Percentiles rank a stretch among this genome's conserved stretches.
These are phyloP conservation scores for Trapa incisa DNA, from an alignment of 345 rosid species.

Conservation along the genomic window DNA sequence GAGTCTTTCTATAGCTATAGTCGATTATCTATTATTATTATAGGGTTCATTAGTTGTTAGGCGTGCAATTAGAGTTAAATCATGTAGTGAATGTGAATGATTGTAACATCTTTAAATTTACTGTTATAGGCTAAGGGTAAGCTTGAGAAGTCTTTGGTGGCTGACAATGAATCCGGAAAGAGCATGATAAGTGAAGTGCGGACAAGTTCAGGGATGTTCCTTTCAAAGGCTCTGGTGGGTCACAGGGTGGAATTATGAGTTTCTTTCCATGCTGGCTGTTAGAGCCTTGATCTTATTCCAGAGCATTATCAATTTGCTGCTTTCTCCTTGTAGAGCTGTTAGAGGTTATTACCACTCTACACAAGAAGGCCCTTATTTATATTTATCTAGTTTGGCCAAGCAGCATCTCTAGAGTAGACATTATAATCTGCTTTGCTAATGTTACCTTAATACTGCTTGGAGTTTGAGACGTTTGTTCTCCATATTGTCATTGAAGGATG, in stretches of 20 bases:
- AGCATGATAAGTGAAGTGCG: conserved; percentile 67
- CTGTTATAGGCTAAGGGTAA: conserved; percentile 58
- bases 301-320: too few species aligned
- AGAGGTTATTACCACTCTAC: too few species aligned
- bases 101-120: conserved; percentile 2
- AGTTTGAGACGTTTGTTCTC: not conserved
- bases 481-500: conserved; percentile 53
- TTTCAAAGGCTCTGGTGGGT: conserved; percentile 56
- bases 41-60: not conserved
- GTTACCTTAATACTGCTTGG: not conserved
- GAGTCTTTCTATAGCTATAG: too few species aligned
- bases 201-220: conserved; percentile 92
- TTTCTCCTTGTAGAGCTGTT: too few species aligned
- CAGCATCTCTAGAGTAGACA: too few species aligned
- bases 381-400: too few species aligned
- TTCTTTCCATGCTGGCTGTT: not conserved
- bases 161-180: conserved; percentile 76
- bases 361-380: too few species aligned
- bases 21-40: too few species aligned
- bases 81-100: not conserved
- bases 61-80: not conserved
- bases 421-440: not conserved
- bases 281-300: not conserved
- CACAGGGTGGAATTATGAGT: too few species aligned
- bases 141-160: conserved; percentile 83